Base-by-base conservation (phyloP, 208 protist species). In the Wallacemonas rigidus region DNA sequence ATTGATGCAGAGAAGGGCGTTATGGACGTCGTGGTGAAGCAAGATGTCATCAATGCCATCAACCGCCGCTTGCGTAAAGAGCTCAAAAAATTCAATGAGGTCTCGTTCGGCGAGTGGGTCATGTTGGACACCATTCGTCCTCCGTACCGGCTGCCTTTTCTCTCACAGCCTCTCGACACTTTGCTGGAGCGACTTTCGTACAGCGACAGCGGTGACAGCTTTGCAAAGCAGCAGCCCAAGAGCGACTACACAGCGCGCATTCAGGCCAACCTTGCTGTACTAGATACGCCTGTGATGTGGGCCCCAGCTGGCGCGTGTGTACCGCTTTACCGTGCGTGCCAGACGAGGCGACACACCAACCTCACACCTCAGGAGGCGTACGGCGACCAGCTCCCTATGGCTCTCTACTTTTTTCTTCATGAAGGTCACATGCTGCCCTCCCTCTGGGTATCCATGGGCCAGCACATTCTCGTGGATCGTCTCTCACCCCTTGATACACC, bases 401-500 rank as follows among this genome's bases (percentile, higher is more conserved):
- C 72, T 14, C 62, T 83, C 56, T 82, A 86, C 70, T 82, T 75
- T 50, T 71, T 77, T 50, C 50, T 81, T 26, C 67, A 73, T n/a
- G 71, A 60, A 45, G 82, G 77, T 12, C 43, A 80, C 41, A 39
- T 87, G 61, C 76, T 72, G 43, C 82, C 82, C 1, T 77, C 68
- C 15, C 63, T 81, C 51, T 72, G 77, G 62, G 48, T 61, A 48
- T 62, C 82, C 15, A 36, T 82, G 9, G 78, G 48, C n/a, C 74
- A 83, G 67, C 57, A 80, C 35, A 73, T 72, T 60, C 43, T 87
- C 35, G 74, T 87, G 38, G 78, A 87, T 69, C 70, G 74, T 43
- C 72, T 72, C 67, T 72, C 78, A 11, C 75, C 81, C 68, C 54
- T 84, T 17, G 82, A 86, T 55, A 81, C 81, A 48, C 62, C 72